Evolutionary conservation across 2,329 filamentous ascomycete species (phyloP), one percentile per base, ranked within the genome.

Genomic region (Paracamarosporium sp.): DNA sequence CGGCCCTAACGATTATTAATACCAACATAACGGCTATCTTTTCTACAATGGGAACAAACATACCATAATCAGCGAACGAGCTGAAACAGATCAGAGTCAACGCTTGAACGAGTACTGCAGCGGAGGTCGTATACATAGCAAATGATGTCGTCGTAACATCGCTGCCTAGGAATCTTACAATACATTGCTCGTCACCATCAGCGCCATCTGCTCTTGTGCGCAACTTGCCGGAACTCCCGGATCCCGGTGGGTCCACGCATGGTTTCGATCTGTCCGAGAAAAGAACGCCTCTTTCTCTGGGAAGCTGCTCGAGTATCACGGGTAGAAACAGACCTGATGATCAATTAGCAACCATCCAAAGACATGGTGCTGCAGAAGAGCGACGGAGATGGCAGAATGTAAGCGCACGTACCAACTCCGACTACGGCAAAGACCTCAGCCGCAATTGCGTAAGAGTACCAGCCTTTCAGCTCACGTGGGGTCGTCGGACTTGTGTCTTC

Each of bases 341-440:
- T 20, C 17, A 2, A 30, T 47, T 20, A 59, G 27, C 22, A 35
- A 4, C 24, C n/a, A 22, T 48, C 55, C 41, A 41, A 28, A 2
- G 11, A 25, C 5, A 30, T 31, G 6, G 22, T n/a, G 31, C 11
- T 17, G 31, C 40, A 13, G 22, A 3, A 28, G 22, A 11, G n/a
- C 9, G 15, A 41, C 33, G 9, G 24, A 25, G 35, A 15, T 12
- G 22, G 30, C 28, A 27, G 12, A 15, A n/a, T 48, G 24, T 41
- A 44, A 8, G 35, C 15, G 47, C 27, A 25, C 88, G 74, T 76
- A 91, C 93, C 87, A 76, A 90, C 86, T 44, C 86, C 93, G 75
- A 93, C 97, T 53, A 97, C 91, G 24, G 94, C 91, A 76, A 96
- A 98, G 28, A 95, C 93, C 78, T 97, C 93, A 7, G 93, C 91